These are phyloP conservation scores for Protomyces lactucae-debilis DNA, from an alignment of 1,139 yeast species.

Conservation along the genomic window DNA sequence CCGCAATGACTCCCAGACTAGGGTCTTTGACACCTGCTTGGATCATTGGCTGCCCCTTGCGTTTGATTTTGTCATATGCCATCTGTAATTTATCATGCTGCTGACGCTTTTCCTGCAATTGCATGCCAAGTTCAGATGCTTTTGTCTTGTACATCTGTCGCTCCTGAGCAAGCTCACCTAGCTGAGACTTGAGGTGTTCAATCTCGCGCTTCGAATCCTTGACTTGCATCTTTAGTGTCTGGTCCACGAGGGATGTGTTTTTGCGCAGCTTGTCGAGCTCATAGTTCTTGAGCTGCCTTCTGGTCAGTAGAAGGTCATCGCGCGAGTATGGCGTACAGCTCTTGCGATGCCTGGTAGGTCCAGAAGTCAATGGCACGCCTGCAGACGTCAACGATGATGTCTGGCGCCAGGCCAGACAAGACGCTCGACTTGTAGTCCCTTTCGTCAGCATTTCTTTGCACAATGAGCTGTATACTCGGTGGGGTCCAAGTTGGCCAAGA, in stretches of 20 bases:
- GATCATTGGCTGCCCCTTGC: slow-evolving; percentile 10
- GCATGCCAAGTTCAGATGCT: slow-evolving; percentile 25
- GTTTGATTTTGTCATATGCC: slow-evolving; percentile 30
- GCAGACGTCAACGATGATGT: slow-evolving; percentile 29
- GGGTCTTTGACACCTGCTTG: background rate
- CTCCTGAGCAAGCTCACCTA: slow-evolving; percentile 19
- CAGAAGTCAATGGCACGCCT: slow-evolving; percentile 31
- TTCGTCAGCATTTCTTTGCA: background rate
- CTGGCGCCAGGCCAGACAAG: slow-evolving; percentile 31
- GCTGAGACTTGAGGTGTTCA: slow-evolving; percentile 16
- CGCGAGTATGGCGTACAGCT: slow-evolving; percentile 24
- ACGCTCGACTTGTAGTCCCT: slow-evolving; percentile 32
- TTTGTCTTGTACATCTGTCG: slow-evolving; percentile 12
- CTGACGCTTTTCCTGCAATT: slow-evolving; percentile 28
- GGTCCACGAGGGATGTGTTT: slow-evolving; percentile 21
- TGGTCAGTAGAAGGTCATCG: background rate
- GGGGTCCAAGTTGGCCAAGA: slow-evolving; percentile 29
- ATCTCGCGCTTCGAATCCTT: slow-evolving; percentile 29
- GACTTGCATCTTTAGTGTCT: slow-evolving; percentile 19
- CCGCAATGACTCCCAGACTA: background rate
- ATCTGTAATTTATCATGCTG: slow-evolving; percentile 30
- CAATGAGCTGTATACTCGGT: slow-evolving; percentile 26
- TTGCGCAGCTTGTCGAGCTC: slow-evolving; percentile 27
- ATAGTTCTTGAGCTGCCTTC: slow-evolving; percentile 14
- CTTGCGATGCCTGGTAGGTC: slow-evolving; percentile 32